Evolutionary conservation across 1,139 yeast genomes (phyloP), one percentile per base, ranked within the genome.

Genomic region (Pneumocystis murina): DNA sequence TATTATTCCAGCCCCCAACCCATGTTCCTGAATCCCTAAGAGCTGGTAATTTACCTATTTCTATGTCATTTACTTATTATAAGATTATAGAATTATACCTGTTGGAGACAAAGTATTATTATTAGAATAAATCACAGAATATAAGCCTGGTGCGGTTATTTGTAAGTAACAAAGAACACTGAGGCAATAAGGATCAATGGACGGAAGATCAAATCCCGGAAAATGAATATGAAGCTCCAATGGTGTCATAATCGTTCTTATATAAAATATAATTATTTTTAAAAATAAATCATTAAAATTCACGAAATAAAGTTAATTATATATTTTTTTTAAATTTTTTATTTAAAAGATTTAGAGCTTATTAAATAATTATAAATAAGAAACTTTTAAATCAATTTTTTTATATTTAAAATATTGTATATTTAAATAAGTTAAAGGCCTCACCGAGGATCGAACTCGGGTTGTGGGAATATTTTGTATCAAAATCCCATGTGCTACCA

Each of bases 171-270:
- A 38, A 16, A 61, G 20, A n/a, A 60, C 62, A 33, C 61, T 55
- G 33, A 61, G 54, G n/a, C 62, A 61, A 38, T 43, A 40, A 39
- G 62, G 62, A 35, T 61, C 62, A 35, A 61, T 43, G 33, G 60
- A 43, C 20, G 60, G 62, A 17, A 33, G 36, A 24, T 48, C 60
- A 30, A 61, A 55, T 43, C 62, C 62, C 30, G 62, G 62, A 20
- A 59, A 36, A 17, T 61, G 59, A 40, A 61, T 36, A 48, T 58
- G 59, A 30, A 61, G 59, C 39, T 61, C 55, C 14, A 48, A 48
- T 10, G 24, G 16, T 20, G 55, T 20, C 55, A 43, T 48, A 20
- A 40, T 20, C 16, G 33, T 48, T 38, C n/a, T 14, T 38, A 14
- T 14, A 38, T 14, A 14, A 36, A 14, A 12, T 2, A 14, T 38